phyloP scores from a whole-genome alignment of 305 asterid genomes.

The Fraxinus nigra region DNA sequence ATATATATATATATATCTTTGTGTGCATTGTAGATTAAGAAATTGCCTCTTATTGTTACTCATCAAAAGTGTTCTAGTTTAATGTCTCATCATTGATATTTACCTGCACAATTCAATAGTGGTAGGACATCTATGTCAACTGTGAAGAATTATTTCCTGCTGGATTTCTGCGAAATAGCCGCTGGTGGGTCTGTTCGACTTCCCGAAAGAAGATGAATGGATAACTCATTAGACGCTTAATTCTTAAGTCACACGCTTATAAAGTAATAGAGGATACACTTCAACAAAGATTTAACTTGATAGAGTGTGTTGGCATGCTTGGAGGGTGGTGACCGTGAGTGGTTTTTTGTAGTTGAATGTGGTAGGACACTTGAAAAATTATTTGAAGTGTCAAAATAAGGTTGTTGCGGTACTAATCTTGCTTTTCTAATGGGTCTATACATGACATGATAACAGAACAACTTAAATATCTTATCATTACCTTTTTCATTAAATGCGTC shows the following conservation, averaged over 20 bases:
- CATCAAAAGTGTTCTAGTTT: neutral
- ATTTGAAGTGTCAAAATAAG: too few species aligned
- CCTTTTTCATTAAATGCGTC: too few species aligned
- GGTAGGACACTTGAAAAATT: too few species aligned
- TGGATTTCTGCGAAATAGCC: neutral
- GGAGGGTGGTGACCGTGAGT: neutral
- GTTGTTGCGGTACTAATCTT: too few species aligned
- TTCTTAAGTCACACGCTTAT: neutral
- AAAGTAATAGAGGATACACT: neutral
- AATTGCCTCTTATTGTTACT: neutral
- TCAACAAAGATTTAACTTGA: neutral
- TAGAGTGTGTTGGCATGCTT: neutral
- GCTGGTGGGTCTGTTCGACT: neutral
- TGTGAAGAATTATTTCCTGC: neutral
- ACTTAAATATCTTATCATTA: too few species aligned
- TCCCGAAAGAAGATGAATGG: neutral
- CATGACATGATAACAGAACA: too few species aligned
- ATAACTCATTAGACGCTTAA: neutral
- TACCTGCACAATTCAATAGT: neutral
- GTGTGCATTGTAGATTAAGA: neutral
- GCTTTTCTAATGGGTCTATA: too few species aligned
- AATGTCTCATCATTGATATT: neutral
- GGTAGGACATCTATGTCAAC: neutral
- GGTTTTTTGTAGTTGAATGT: too few species aligned
- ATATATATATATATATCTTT: neutral